Base-by-base conservation (phyloP, 2,329 filamentous ascomycete genomes). In the Xylaria sp. region DNA sequence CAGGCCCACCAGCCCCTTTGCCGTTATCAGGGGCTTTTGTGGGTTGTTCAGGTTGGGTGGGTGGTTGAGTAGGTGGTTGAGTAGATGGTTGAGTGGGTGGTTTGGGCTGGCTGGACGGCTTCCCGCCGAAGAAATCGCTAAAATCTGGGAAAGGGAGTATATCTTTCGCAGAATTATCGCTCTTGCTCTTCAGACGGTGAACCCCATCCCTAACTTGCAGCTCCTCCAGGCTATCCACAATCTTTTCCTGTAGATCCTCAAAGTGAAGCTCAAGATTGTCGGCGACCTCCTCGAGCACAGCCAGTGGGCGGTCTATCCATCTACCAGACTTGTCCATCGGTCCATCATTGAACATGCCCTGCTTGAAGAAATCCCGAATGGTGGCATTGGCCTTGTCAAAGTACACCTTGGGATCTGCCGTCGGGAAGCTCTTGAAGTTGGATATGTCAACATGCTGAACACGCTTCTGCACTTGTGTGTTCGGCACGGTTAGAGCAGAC, bases 371-470 rank as follows among this genome's bases (percentile, higher is more conserved):
- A 4, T 63, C 54, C n/a, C 65, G 68, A 51, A 75, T 49, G 1
- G 48, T n/a, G n/a, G 70, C 65, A 44, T 75, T 65, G 44, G 69
- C 67, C 36, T 65, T 65, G 57, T 70, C 57, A 20, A 74, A 66
- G 59, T 74, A 77, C 42, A 75, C 62, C 53, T 77, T 68, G 23
- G 76, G 74, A 3, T 75, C 72, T 53, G 74, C 74, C 23, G 74
- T 78, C n/a, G 75, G 73, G 66, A 78, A 78, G 63, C 69, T 69
- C 58, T 74, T 74, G 66, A 78, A 77, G 48, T 63, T 66, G 1
- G 63, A 64, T 46, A 79, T 70, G 62, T 77, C 72, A 64, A 78
- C 71, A 38, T 72, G 66, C 33, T 71, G 65, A 15, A 57, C 40
- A 56, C 72, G 69, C 63, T 72, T 75, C 36, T 71, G 61, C 38